Evolutionary conservation across 2,329 filamentous ascomycete species (phyloP), one percentile per base, ranked within the genome.

Genomic region (Coniochaeta sp.): DNA sequence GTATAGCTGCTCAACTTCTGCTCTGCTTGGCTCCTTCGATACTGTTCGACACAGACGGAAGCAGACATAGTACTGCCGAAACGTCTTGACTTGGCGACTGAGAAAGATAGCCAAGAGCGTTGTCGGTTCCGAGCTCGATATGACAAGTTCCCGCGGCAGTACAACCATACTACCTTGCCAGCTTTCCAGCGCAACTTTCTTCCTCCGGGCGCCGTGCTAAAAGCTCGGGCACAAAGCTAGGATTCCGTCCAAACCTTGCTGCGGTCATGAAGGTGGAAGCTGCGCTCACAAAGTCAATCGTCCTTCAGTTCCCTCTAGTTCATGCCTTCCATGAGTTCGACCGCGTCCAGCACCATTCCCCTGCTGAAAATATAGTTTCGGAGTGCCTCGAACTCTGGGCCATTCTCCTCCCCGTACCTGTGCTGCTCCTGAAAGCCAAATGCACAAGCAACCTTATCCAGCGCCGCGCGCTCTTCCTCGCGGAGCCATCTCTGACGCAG

Each of bases 301-400:
- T 14, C 40, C 24, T 35, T 52, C 53, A 9, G 6, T 28, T 26
- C 6, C n/a, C n/a, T n/a, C 57, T 62, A 73, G 57, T 65, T 71
- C 91, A 96, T 96, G 16, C 92, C 94, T 58, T 90, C 86, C 89
- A 97, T 92, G 61, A 96, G 78, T 65, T 92, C 88, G 14, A 90
- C 85, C 58, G 86, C 85, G 69, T 99, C 94, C 50, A 99, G 72
- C 58, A 95, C 79, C 92, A 97, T 96, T 26, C 88, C 87, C 63
- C 87, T 85, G 62, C 87, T 78, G 32, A 88, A 82, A 60, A 91
- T 83, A 70, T 90, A 94, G 70, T 96, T 89, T 58, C 85, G 82
- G 56, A 99, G 73, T 28, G 79, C 81, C 60, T 95, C 86, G 89
- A 94, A 99, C 56, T 96, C 92, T 50, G 83, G 78, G 0, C 94